A percentile compares a stretch with the other conserved stretches of the same genome.
phyloP scores from a whole-genome alignment of 2,329 filamentous ascomycete genomes.

The Capronia epimyces region DNA sequence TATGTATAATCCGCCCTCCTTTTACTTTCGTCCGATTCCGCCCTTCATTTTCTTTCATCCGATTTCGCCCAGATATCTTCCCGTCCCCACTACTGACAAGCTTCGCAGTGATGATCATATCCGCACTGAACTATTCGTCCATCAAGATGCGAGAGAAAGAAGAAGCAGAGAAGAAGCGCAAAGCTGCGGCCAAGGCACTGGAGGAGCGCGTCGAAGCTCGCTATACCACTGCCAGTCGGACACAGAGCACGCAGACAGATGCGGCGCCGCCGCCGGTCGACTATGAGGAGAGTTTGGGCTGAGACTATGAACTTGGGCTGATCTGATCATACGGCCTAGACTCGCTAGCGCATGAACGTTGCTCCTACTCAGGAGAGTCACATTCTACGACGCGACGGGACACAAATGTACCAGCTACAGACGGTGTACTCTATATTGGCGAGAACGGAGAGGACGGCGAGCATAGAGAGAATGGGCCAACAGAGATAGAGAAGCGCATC shows the following conservation, averaged over 20 bases:
- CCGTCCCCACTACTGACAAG: neutral
- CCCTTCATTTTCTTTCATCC: neutral
- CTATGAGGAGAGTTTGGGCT: conserved; percentile 18
- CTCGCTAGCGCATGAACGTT: too few species aligned
- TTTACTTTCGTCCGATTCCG: neutral
- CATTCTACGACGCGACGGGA: too few species aligned
- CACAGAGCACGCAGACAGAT: conserved; percentile 24
- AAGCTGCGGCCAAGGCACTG: conserved; percentile 32
- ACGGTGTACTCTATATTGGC: too few species aligned
- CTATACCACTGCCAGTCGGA: conserved; percentile 17
- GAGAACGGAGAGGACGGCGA: too few species aligned
- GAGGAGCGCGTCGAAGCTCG: conserved; percentile 20
- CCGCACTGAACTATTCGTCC: conserved; percentile 43
- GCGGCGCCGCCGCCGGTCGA: conserved; percentile 2
- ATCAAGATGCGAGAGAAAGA: conserved; percentile 36
- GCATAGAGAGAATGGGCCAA: too few species aligned
- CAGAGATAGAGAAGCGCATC: too few species aligned
- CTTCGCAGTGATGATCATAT: conserved; percentile 43
- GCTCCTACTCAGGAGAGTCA: too few species aligned
- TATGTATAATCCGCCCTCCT: conserved; percentile 31
- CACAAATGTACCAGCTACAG: too few species aligned
- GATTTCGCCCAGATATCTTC: too few species aligned
- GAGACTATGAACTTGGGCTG: too few species aligned
- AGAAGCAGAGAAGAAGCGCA: conserved; percentile 35
- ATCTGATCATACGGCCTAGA: too few species aligned